Evolutionary conservation across 345 rosid genomes (phyloP).

Genomic region (Hibiscus mutabilis): DNA sequence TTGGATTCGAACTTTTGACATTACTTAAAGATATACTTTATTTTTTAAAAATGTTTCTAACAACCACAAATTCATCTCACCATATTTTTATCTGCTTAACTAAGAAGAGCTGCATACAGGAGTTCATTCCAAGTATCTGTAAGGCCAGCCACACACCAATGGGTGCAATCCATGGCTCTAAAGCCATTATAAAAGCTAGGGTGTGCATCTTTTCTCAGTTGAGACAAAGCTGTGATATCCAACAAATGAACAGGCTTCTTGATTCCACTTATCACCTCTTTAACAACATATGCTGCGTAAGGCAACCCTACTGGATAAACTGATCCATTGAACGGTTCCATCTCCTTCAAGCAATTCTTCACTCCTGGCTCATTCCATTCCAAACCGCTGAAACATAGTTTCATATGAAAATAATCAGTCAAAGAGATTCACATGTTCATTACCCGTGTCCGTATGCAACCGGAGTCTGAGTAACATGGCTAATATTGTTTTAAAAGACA

Average conservation of each 20-base stretch:
- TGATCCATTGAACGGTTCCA: slow-evolving; percentile 35
- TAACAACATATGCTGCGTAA: slow-evolving; percentile 30
- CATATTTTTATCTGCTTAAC: neutral
- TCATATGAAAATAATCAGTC: too few relatives aligned
- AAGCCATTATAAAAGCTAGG: slow-evolving; percentile 44
- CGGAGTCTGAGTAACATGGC: too few relatives aligned
- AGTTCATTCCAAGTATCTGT: slow-evolving; percentile 68
- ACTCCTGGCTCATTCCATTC: slow-evolving; percentile 53
- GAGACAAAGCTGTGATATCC: slow-evolving; percentile 55
- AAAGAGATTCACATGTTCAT: too few relatives aligned
- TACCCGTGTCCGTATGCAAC: too few relatives aligned
- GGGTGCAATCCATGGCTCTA: slow-evolving; percentile 63
- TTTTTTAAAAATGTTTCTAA: neutral
- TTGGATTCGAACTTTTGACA: too few relatives aligned
- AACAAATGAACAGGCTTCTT: slow-evolving; percentile 48
- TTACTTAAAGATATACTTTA: too few relatives aligned
- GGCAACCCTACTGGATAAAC: slow-evolving; percentile 35
- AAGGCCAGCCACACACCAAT: slow-evolving; percentile 67
- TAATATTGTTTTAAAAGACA: neutral
- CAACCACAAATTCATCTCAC: neutral
- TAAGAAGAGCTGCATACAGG: slow-evolving; percentile 33
- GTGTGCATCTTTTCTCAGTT: slow-evolving; percentile 67
- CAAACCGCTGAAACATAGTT: slow-evolving; percentile 41
- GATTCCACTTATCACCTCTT: slow-evolving; percentile 32
- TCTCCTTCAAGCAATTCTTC: slow-evolving; percentile 42